Conservation (phyloP, 108 stramenopile genomes). For the Fragilaria crotonensis region DNA sequence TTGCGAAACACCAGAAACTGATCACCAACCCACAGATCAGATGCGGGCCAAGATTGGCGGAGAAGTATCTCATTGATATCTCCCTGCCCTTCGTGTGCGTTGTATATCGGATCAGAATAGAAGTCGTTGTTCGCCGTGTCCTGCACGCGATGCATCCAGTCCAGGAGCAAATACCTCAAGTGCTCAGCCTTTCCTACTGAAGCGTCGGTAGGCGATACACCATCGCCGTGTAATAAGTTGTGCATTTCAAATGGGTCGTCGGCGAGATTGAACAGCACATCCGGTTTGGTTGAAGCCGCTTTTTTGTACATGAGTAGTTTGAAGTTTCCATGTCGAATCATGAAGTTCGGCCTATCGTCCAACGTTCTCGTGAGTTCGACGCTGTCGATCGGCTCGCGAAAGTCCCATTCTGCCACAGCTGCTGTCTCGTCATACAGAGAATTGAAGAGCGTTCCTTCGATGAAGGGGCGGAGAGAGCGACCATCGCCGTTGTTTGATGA, state of each 20-base stretch:
- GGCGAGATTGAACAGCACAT: conserved; percentile 19
- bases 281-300: not conserved
- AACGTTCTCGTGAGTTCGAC: not conserved
- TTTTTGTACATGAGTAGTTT: conserved; percentile 16
- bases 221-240: conserved; percentile 11
- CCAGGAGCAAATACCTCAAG: conserved; percentile 10
- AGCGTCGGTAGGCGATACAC: not conserved
- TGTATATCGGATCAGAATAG: conserved; percentile 5
- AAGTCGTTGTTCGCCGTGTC: not conserved
- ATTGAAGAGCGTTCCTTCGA: conserved; percentile 10
- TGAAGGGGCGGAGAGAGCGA: conserved; percentile 6
- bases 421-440: conserved; percentile 10
- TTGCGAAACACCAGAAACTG: not conserved
- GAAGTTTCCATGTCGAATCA: conserved; percentile 17
- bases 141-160: conserved; percentile 16
- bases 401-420: conserved; percentile 13
- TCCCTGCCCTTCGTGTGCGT: conserved; percentile 8
- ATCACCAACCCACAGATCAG: conserved; percentile 6
- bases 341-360: conserved; percentile 11
- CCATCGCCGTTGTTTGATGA: conserved; percentile 12
- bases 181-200: conserved; percentile 14
- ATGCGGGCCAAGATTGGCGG: conserved; percentile 7
- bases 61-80: conserved; percentile 8
- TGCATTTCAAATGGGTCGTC: conserved; percentile 22
- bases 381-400: conserved; percentile 1